Evolutionary conservation across 2,329 filamentous ascomycete species (phyloP).

Genomic region (Hypoxylon sp.): DNA sequence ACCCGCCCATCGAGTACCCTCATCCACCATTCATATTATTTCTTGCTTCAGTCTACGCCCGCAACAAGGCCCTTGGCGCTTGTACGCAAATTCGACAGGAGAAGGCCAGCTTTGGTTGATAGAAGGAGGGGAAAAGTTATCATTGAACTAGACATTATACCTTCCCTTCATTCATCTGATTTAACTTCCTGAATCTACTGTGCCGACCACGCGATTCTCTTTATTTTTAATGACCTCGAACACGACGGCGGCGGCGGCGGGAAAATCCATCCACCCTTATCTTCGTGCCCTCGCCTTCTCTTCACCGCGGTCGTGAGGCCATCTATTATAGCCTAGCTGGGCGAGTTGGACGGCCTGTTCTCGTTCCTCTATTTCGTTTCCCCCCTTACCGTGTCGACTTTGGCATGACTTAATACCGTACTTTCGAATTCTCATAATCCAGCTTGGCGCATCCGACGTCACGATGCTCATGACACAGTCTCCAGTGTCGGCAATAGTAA

Average conservation of each 20-base stretch:
- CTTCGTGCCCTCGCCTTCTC: constrained; percentile 20
- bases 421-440: constrained; percentile 35
- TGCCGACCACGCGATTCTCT: constrained; percentile 23
- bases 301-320: constrained; percentile 20
- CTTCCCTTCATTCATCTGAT: constrained; percentile 30
- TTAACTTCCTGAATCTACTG: constrained; percentile 20
- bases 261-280: constrained; percentile 23
- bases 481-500: constrained; percentile 60
- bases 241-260: constrained; percentile 26
- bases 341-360: constrained; percentile 30
- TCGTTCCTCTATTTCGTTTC: constrained; percentile 24
- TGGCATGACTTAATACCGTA: constrained; percentile 50
- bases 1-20: constrained; percentile 52
- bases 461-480: constrained; percentile 69
- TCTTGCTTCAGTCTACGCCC: constrained; percentile 48
- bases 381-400: constrained; percentile 32
- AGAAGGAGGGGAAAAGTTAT: constrained; percentile 14
- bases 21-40: constrained; percentile 56
- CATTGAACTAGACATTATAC: constrained; percentile 23
- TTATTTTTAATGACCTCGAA: constrained; percentile 32
- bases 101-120: constrained; percentile 18
- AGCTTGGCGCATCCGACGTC: constrained; percentile 50
- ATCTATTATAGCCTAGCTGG: constrained; percentile 15
- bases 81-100: constrained; percentile 31
- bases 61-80: constrained; percentile 45